These are phyloP conservation scores for Penicillium waksmanii DNA, from an alignment of 495 filamentous ascomycete species.

Conservation along the genomic window DNA sequence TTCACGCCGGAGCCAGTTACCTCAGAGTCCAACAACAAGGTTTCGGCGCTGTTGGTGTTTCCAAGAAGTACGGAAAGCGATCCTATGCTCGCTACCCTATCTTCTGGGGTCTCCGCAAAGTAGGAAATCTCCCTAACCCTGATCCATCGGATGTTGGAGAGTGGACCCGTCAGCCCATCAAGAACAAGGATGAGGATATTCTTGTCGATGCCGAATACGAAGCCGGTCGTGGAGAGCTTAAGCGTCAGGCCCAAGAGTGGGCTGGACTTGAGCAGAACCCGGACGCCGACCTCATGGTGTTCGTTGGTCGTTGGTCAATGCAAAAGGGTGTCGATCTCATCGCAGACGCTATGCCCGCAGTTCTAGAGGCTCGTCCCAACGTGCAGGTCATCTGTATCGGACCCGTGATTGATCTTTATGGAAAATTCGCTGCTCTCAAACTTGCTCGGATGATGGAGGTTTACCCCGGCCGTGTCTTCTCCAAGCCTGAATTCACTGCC, in stretches of 20 bases:
- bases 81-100: slow-evolving; percentile 77
- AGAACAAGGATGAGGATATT: slow-evolving; percentile 52
- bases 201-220: slow-evolving; percentile 62
- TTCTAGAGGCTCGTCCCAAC: slow-evolving; percentile 67
- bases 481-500: slow-evolving; percentile 76
- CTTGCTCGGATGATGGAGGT: slow-evolving; percentile 70
- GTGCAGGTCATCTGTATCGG: slow-evolving; percentile 73
- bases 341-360: slow-evolving; percentile 74
- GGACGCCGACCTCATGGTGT: slow-evolving; percentile 74
- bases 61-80: slow-evolving; percentile 74
- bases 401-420: slow-evolving; percentile 78
- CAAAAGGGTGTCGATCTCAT: slow-evolving; percentile 82
- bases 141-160: slow-evolving; percentile 75
- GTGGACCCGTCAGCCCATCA: slow-evolving; percentile 57
- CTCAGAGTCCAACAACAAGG: slow-evolving; percentile 75
- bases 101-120: slow-evolving; percentile 74
- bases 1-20: slow-evolving; percentile 74
- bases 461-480: slow-evolving; percentile 75
- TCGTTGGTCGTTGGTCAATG: slow-evolving; percentile 79
- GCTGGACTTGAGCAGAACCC: slow-evolving; percentile 70
- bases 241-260: slow-evolving; percentile 77
- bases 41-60: slow-evolving; percentile 76
- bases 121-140: slow-evolving; percentile 74
- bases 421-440: slow-evolving; percentile 78
- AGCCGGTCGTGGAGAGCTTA: slow-evolving; percentile 59